These are phyloP conservation scores for Kwoniella newhampshirensis DNA, from an alignment of 768 basidiomycete genomes.

Conservation along the genomic window DNA sequence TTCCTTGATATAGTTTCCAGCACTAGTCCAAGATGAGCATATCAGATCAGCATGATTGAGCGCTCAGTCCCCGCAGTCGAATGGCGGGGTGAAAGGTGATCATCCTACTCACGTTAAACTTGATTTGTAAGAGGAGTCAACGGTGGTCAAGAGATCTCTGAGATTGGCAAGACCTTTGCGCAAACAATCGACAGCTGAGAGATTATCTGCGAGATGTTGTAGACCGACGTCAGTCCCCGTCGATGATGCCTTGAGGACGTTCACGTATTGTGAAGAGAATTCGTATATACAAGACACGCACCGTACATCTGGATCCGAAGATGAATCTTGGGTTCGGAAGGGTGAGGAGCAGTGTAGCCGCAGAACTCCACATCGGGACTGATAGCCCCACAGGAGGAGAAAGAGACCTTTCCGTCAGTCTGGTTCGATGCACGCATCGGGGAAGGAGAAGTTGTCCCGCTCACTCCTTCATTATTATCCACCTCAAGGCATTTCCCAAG, in stretches of 20 bases:
- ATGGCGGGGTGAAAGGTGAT: neutral
- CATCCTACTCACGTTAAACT: conserved; percentile 58
- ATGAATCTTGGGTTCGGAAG: conserved; percentile 93
- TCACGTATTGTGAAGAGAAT: too few species aligned
- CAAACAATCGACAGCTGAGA: conserved; percentile 81
- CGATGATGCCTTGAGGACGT: too few species aligned
- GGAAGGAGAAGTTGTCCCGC: too few species aligned
- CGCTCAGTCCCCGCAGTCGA: neutral
- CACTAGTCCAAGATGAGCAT: conserved; percentile 14
- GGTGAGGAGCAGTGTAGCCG: conserved; percentile 94
- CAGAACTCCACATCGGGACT: conserved; percentile 98
- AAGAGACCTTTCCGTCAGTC: too few species aligned
- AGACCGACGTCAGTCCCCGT: neutral
- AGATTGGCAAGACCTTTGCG: conserved; percentile 73
- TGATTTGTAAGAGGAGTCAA: conserved; percentile 67
- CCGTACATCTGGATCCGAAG: conserved; percentile 99
- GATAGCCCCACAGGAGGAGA: conserved; percentile 2
- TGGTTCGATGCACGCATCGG: too few species aligned
- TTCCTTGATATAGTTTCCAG: conserved; percentile 40
- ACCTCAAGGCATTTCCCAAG: conserved; percentile 87
- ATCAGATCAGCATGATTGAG: neutral
- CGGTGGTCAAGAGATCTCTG: conserved; percentile 69
- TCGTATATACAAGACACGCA: too few species aligned
- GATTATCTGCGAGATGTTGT: conserved; percentile 62
- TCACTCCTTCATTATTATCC: conserved; percentile 99